A percentile compares a stretch with the other conserved stretches of the same genome.
These are phyloP conservation scores for Chlorella sp. DNA, from an alignment of 139 green algal genomes.

Conservation along the genomic window DNA sequence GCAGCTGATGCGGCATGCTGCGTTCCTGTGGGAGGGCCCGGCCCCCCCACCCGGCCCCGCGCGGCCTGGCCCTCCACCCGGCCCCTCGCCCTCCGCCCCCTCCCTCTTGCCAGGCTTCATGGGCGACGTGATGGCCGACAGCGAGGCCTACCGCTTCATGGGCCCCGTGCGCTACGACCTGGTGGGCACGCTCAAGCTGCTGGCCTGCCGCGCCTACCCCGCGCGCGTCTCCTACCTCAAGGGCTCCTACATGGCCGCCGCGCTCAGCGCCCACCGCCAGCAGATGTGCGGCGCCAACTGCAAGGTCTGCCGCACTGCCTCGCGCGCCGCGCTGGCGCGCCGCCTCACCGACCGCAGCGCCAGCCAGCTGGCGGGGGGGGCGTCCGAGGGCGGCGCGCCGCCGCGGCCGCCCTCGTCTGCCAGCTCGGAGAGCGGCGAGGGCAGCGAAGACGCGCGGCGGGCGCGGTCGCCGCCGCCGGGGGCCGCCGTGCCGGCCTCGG, in stretches of 20 bases:
- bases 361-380: not conserved
- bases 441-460: too few relatives aligned
- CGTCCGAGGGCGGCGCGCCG: too few relatives aligned
- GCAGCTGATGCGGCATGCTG: not conserved
- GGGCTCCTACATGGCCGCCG: not conserved
- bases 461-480: too few relatives aligned
- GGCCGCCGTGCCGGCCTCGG: not conserved
- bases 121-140: constrained; percentile 75
- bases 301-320: constrained; percentile 3
- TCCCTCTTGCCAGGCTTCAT: constrained; percentile 93
- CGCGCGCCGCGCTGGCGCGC: not conserved
- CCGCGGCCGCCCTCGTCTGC: too few relatives aligned
- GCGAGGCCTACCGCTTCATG: constrained; percentile 70
- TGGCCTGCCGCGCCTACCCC: constrained; percentile 17
- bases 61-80: too few relatives aligned
- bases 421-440: too few relatives aligned
- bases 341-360: not conserved
- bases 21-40: not conserved
- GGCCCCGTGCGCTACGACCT: constrained; percentile 65
- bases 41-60: too few relatives aligned
- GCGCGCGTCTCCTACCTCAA: not conserved
- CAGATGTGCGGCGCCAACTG: constrained; percentile 3
- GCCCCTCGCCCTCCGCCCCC: too few relatives aligned
- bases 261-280: not conserved
- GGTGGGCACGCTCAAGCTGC: constrained; percentile 42